Base-by-base conservation (phyloP, 805 yeast species). In the Yarrowia sp. region DNA sequence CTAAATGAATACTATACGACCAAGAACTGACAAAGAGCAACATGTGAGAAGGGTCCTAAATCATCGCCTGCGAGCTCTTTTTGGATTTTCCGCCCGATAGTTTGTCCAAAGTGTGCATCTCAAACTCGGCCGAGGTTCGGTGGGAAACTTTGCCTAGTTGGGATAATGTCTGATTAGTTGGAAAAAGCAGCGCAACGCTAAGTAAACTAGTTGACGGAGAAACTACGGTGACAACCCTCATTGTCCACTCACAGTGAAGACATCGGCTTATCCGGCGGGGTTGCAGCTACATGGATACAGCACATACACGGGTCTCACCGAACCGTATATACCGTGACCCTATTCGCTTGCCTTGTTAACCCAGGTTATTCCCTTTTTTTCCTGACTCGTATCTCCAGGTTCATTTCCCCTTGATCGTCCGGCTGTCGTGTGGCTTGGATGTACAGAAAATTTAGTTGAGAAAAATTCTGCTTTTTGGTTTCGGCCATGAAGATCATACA, bases 401-500 rank as follows among this genome's bases (percentile, higher is more conserved):
- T 52, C 58, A 36, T 50, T 52, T 52, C 58, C 58, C 58, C 56
- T 52, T 52, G 56, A 52, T 52, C 58, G 58, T 14, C 56, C 43
- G 34, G 58, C 43, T 19, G 58, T 52, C 58, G 58, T 52, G 58
- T 52, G 58, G 58, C 58, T 52, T 52, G 58, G 43, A 12, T 33
- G 56, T 4, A 33, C 12, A 49, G 15, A 6, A 24, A 17, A 33
- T 34, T 34, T 49, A n/a, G 17, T 36, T 38, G 7, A 20, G 33
- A 19, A 34, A 34, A 50, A 17, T 8, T 33, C 39, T 33, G 39
- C 39, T 6, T 49, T 49, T 49, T 33, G 15, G 20, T 33, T n/a
- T 12, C 6, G 20, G 40, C 7, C 15, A n/a, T 19, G 30, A 44
- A 19, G 30, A 13, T 46, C 34, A 14, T 33, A 10, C 3, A 6